These are phyloP conservation scores for Cercospora janseana DNA, from an alignment of 2,329 filamentous ascomycete genomes.

Conservation along the genomic window DNA sequence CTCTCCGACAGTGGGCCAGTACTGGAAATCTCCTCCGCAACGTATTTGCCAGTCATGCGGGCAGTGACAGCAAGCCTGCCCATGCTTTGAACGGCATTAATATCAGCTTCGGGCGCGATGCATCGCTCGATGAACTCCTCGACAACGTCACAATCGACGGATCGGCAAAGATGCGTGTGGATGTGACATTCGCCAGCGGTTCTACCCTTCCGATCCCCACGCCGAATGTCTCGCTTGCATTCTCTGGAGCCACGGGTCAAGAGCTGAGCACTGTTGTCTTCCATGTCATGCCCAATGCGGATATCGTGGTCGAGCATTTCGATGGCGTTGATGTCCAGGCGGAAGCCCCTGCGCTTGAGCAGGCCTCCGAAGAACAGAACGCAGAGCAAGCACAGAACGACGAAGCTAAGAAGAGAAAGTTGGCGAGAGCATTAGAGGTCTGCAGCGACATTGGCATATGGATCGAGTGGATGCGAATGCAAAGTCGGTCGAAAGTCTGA, in stretches of 20 bases:
- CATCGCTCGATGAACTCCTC: conserved; percentile 12
- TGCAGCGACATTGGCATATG: conserved; percentile 53
- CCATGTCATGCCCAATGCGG: conserved; percentile 22
- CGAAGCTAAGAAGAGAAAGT: conserved; percentile 33
- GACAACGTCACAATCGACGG: neutral
- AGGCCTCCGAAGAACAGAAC: conserved; percentile 34
- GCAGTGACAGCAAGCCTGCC: neutral
- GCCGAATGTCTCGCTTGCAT: conserved; percentile 33
- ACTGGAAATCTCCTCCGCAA: conserved; percentile 61
- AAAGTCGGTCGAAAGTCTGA: no score
- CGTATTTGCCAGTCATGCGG: conserved; percentile 9
- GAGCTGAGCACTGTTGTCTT: conserved; percentile 40
- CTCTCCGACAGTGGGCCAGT: conserved; percentile 72
- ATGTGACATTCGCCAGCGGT: conserved; percentile 34
- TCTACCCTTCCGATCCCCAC: conserved; percentile 27
- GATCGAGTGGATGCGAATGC: conserved; percentile 49
- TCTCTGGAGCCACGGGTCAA: conserved; percentile 48
- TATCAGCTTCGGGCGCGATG: neutral
- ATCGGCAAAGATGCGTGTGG: conserved; percentile 26
- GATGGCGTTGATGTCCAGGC: conserved; percentile 12
- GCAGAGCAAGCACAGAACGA: conserved; percentile 24
- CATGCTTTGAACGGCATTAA: neutral
- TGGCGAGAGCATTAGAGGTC: conserved; percentile 48
- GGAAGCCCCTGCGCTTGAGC: conserved; percentile 10
- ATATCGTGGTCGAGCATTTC: conserved; percentile 19